Evolutionary conservation across 2,329 filamentous ascomycete genomes (phyloP).

Genomic region (Exophiala xenobiotica): DNA sequence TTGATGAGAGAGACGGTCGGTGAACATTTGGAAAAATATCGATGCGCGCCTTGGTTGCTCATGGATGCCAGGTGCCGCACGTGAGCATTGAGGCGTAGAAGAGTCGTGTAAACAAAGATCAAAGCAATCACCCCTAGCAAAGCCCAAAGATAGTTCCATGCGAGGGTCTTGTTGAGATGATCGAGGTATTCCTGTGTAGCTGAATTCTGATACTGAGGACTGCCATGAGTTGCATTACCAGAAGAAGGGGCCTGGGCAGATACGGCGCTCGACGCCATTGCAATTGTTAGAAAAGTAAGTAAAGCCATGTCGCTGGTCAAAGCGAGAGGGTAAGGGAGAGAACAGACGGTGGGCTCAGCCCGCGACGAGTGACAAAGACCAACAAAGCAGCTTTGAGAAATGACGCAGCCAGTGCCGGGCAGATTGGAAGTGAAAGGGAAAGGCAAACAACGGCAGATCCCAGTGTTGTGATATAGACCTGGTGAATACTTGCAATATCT

Average conservation of each 20-base stretch:
- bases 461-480: neutral
- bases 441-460: neutral
- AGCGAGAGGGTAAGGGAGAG: slow-evolving; percentile 2
- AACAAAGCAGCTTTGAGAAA: neutral
- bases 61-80: slow-evolving; percentile 73
- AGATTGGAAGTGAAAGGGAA: neutral
- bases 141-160: slow-evolving; percentile 61
- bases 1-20: slow-evolving; percentile 65
- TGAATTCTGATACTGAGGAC: slow-evolving; percentile 26
- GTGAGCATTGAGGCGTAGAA: slow-evolving; percentile 62
- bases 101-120: slow-evolving; percentile 67
- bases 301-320: slow-evolving; percentile 7
- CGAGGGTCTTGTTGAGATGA: slow-evolving; percentile 54
- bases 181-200: slow-evolving; percentile 28
- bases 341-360: slow-evolving; percentile 14
- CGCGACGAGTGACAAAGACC: neutral
- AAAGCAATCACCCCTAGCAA: slow-evolving; percentile 63
- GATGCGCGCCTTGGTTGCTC: slow-evolving; percentile 64
- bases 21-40: slow-evolving; percentile 68
- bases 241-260: slow-evolving; percentile 3
- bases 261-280: slow-evolving; percentile 3
- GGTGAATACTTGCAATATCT: neutral
- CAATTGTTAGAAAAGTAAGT: neutral
- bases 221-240: slow-evolving; percentile 6
- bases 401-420: slow-evolving; percentile 3